A percentile compares a stretch with the other conserved stretches of the same genome.
Evolutionary conservation across 257 asterid species (phyloP).

Genomic region (Jacaranda mimosifolia): DNA sequence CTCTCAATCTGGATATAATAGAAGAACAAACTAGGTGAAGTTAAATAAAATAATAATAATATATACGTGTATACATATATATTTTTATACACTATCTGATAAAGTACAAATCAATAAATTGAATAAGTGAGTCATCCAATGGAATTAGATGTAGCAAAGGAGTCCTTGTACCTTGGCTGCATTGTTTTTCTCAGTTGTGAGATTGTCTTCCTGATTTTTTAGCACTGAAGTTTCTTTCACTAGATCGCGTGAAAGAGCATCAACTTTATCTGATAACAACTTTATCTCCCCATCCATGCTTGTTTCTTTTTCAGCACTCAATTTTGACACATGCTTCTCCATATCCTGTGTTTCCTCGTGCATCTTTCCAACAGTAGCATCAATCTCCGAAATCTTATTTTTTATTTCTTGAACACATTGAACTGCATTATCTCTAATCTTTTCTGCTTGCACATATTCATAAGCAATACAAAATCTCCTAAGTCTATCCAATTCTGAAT

Average conservation of each 20-base stretch:
- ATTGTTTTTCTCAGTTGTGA: conserved; percentile 72
- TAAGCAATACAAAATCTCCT: conserved; percentile 92
- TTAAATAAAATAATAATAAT: no score
- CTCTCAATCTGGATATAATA: conserved; percentile 61
- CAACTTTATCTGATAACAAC: conserved; percentile 76
- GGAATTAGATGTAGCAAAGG: conserved; percentile 7
- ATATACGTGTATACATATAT: no score
- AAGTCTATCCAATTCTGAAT: conserved; percentile 90
- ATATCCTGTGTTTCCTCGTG: conserved; percentile 64
- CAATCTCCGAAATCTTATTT: conserved; percentile 68
- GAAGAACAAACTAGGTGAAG: conserved; percentile 27
- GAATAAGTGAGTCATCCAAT: not conserved
- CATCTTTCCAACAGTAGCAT: conserved; percentile 60
- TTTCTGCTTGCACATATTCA: conserved; percentile 90
- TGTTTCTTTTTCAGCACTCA: conserved; percentile 80
- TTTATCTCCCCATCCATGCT: conserved; percentile 94
- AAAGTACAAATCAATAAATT: conserved; percentile 16
- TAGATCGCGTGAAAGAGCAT: conserved; percentile 77
- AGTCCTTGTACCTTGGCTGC: conserved; percentile 63
- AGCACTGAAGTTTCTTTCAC: conserved; percentile 80
- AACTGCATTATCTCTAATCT: conserved; percentile 72
- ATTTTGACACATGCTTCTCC: conserved; percentile 69
- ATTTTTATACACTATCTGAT: conserved; percentile 16
- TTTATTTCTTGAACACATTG: conserved; percentile 69
- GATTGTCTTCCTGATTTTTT: conserved; percentile 76